Percentiles rank a stretch among this genome's conserved stretches.
Conservation (phyloP, 2,329 filamentous ascomycete species). For the Cercospora sojina region DNA sequence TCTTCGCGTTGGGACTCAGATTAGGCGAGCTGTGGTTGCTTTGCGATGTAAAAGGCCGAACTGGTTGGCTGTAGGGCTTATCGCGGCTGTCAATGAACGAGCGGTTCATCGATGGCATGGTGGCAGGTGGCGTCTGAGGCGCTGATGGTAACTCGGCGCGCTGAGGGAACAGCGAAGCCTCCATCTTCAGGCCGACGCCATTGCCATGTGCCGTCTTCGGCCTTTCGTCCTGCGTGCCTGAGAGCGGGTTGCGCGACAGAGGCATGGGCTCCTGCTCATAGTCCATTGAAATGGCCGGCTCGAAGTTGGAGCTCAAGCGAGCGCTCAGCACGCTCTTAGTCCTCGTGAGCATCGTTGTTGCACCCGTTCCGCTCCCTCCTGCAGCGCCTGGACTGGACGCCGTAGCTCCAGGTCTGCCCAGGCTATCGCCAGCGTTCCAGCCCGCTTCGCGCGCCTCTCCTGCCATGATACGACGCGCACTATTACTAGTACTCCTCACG, state of each 20-base stretch:
- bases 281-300: slow-evolving; percentile 4
- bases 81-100: slow-evolving; percentile 37
- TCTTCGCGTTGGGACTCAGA: slow-evolving; percentile 12
- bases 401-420: slow-evolving; percentile 1
- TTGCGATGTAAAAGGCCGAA: slow-evolving; percentile 19
- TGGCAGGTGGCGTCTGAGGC: slow-evolving; percentile 16
- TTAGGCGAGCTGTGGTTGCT: slow-evolving; percentile 29
- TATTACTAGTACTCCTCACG: neutral
- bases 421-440: neutral
- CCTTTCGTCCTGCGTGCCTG: slow-evolving; percentile 1
- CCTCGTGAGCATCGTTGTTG: slow-evolving; percentile 5
- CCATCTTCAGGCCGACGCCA: slow-evolving; percentile 22
- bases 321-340: slow-evolving; percentile 17
- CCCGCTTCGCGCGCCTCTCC: slow-evolving; percentile 3
- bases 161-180: slow-evolving; percentile 29
- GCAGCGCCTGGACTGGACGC: neutral
- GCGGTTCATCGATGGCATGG: slow-evolving; percentile 31
- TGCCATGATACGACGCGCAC: slow-evolving; percentile 5
- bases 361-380: slow-evolving; percentile 20
- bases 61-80: slow-evolving; percentile 31
- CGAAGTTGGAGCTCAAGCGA: slow-evolving; percentile 24
- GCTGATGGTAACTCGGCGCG: slow-evolving; percentile 15
- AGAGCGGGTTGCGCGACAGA: slow-evolving; percentile 7
- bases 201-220: slow-evolving; percentile 24
- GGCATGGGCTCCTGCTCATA: slow-evolving; percentile 14